These are phyloP conservation scores for Tylopilus plumbeoviolaceoides DNA, from an alignment of 768 basidiomycete genomes.

Conservation along the genomic window DNA sequence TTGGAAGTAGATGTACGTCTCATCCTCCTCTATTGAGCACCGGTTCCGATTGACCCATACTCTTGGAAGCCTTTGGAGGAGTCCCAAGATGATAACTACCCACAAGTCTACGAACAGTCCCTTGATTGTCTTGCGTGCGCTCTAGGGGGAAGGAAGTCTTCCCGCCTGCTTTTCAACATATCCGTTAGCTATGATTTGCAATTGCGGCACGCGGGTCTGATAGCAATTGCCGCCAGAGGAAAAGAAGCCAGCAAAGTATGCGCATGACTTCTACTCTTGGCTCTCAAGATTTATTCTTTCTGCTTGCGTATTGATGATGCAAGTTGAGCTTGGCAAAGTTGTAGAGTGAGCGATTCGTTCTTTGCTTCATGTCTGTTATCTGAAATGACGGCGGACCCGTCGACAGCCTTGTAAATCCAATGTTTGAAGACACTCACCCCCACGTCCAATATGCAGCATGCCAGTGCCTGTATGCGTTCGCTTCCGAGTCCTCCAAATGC, in stretches of 20 bases:
- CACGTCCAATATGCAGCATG: too few relatives aligned
- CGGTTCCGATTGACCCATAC: background rate
- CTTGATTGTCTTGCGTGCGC: too few relatives aligned
- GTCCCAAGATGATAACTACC: conserved; percentile 56
- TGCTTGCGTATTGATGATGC: conserved; percentile 54
- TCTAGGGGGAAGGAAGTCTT: conserved; percentile 73
- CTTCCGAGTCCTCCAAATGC: too few relatives aligned
- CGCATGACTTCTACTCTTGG: background rate
- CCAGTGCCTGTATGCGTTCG: too few relatives aligned
- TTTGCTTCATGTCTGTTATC: too few relatives aligned
- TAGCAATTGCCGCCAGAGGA: conserved; percentile 81
- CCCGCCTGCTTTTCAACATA: conserved; percentile 77
- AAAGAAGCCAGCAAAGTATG: conserved; percentile 75
- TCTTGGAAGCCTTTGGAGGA: conserved; percentile 56
- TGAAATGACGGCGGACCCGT: too few relatives aligned
- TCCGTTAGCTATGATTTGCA: conserved; percentile 83
- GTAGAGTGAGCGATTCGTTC: conserved; percentile 53
- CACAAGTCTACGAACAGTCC: conserved; percentile 77
- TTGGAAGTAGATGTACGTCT: conserved; percentile 67
- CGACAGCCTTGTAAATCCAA: too few relatives aligned
- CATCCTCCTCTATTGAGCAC: conserved; percentile 11
- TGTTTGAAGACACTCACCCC: too few relatives aligned
- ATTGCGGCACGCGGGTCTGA: conserved; percentile 77
- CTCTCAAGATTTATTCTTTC: too few relatives aligned
- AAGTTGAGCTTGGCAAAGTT: conserved; percentile 76